Evolutionary conservation across 1,284 basidiomycete genomes (phyloP).

Genomic region (Cryptococcus sp.): DNA sequence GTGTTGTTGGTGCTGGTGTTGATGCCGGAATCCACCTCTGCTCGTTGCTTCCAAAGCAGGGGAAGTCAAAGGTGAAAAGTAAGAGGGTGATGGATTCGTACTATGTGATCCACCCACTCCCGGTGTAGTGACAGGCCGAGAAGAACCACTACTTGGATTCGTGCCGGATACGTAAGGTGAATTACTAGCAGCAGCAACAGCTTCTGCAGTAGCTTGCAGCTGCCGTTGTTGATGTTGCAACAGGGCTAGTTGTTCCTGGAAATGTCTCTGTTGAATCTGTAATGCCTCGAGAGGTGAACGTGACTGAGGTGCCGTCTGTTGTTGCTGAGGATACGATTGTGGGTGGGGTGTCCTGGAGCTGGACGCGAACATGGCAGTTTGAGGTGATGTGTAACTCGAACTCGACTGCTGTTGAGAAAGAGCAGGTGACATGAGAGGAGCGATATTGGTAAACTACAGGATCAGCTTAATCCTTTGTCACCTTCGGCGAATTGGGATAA

Average conservation of each 20-base stretch:
- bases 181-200: slow-evolving; percentile 26
- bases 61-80: slow-evolving; percentile 58
- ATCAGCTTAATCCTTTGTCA: neutral
- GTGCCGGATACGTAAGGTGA: slow-evolving; percentile 20
- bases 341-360: neutral
- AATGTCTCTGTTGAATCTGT: slow-evolving; percentile 43
- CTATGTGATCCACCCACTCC: slow-evolving; percentile 12
- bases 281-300: slow-evolving; percentile 37
- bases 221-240: slow-evolving; percentile 41
- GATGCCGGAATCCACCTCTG: slow-evolving; percentile 14
- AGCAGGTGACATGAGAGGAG: slow-evolving; percentile 40
- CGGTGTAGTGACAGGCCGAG: slow-evolving; percentile 21
- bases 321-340: neutral
- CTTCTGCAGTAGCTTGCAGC: slow-evolving; percentile 40
- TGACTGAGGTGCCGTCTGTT: slow-evolving; percentile 7
- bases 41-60: slow-evolving; percentile 53
- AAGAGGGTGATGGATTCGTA: slow-evolving; percentile 38
- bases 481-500: neutral
- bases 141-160: slow-evolving; percentile 8
- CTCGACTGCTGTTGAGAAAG: slow-evolving; percentile 24
- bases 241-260: slow-evolving; percentile 39
- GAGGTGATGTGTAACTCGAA: slow-evolving; percentile 31
- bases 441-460: slow-evolving; percentile 18
- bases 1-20: slow-evolving; percentile 22
- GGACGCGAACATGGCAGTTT: slow-evolving; percentile 13